A percentile compares a stretch with the other conserved stretches of the same genome.
These are phyloP conservation scores for Pichia sp. DNA, from an alignment of 1,139 yeast species.

Conservation along the genomic window DNA sequence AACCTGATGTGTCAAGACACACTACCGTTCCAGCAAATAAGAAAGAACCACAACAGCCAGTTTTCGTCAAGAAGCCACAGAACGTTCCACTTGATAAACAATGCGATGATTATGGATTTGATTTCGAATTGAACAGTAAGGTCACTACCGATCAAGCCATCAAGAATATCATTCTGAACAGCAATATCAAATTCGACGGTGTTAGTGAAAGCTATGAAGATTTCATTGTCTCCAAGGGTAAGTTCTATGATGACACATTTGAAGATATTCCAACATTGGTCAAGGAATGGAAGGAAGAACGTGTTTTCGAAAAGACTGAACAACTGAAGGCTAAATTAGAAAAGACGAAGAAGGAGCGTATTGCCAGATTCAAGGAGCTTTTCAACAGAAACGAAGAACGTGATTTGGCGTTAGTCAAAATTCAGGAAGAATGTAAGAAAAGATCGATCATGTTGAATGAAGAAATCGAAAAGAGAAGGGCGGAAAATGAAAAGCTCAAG, in stretches of 20 bases:
- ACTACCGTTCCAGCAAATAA: too few species aligned
- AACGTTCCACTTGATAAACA: constrained; percentile 10
- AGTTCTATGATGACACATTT: constrained; percentile 1
- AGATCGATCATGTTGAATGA: constrained; percentile 1
- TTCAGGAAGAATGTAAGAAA: constrained; percentile 5
- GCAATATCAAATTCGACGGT: constrained; percentile 5
- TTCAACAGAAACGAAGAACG: constrained; percentile 4
- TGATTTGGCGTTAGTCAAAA: constrained; percentile 6
- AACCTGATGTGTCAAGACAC: too few species aligned
- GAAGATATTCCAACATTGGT: constrained; percentile 8
- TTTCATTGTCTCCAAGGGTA: constrained; percentile 5
- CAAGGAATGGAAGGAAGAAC: constrained; percentile 4
- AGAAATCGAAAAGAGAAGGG: constrained; percentile 5
- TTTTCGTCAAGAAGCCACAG: not conserved
- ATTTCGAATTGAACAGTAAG: constrained; percentile 3
- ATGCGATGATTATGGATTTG: constrained; percentile 1
- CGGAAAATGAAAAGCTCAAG: not conserved
- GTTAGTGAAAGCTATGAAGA: constrained; percentile 3
- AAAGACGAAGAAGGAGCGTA: not conserved
- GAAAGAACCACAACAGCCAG: not conserved
- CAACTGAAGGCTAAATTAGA: constrained; percentile 3
- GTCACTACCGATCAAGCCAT: constrained; percentile 7
- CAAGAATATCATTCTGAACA: constrained; percentile 1
- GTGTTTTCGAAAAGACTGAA: not conserved
- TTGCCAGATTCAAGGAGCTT: not conserved